Percentiles rank a stretch among this genome's conserved stretches.
Evolutionary conservation across 2,329 filamentous ascomycete genomes (phyloP).

Genomic region (Talaromyces sp.): DNA sequence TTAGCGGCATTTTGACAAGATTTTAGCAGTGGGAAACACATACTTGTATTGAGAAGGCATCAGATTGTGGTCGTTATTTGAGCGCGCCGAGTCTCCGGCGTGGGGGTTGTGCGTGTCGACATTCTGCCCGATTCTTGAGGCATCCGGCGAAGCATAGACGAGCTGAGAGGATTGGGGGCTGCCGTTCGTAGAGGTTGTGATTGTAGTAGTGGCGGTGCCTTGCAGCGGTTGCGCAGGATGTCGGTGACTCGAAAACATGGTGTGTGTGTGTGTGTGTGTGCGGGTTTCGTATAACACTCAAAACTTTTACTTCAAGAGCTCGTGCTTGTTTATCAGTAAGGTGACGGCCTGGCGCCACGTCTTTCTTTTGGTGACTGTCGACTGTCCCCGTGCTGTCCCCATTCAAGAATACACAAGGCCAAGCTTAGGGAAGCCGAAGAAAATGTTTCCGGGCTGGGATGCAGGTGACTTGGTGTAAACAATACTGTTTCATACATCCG

Average conservation of each 20-base stretch:
- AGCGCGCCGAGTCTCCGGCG: background rate
- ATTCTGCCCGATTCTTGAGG: conserved; percentile 5
- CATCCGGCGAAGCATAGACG: conserved; percentile 15
- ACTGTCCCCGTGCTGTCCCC: background rate
- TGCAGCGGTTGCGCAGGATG: conserved; percentile 8
- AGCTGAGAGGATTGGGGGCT: conserved; percentile 16
- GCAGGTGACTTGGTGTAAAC: conserved; percentile 6
- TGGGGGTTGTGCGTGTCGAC: conserved; percentile 9
- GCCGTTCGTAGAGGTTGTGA: conserved; percentile 5
- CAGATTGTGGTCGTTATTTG: conserved; percentile 1
- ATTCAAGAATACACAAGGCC: background rate
- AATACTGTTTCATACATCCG: background rate
- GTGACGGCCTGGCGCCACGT: background rate
- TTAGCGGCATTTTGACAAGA: conserved; percentile 4
- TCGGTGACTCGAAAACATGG: conserved; percentile 20
- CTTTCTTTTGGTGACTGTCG: background rate
- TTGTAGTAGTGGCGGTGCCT: conserved; percentile 1
- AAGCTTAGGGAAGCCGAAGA: background rate
- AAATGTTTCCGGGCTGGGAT: background rate
- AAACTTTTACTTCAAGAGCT: background rate
- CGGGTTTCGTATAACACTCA: background rate
- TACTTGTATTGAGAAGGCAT: conserved; percentile 20
- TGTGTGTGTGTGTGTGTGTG: conserved; percentile 2
- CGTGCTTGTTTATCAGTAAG: background rate
- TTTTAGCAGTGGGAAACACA: background rate